phyloP scores from a whole-genome alignment of 371 early-diverging fungal species.

The Smittium mucronatum region DNA sequence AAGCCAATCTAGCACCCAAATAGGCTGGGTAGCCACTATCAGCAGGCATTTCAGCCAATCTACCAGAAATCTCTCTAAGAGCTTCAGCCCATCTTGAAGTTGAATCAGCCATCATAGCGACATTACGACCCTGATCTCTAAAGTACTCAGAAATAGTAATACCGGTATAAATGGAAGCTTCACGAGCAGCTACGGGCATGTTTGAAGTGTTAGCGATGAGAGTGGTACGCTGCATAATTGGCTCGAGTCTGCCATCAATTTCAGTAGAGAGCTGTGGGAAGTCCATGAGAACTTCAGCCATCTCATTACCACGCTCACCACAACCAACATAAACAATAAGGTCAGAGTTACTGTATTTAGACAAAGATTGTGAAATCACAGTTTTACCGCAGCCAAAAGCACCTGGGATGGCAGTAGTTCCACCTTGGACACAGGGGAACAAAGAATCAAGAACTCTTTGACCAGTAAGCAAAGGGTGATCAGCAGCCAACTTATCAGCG shows the following conservation, averaged over 20 bases:
- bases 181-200: slow-evolving; percentile 99
- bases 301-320: slow-evolving; percentile 99
- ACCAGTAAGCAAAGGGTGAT: slow-evolving; percentile 96
- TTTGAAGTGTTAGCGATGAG: slow-evolving; percentile 99
- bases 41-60: slow-evolving; percentile 99
- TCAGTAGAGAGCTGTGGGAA: slow-evolving; percentile 95
- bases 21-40: slow-evolving; percentile 99
- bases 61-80: slow-evolving; percentile 99
- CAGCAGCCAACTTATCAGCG: slow-evolving; percentile 91
- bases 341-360: slow-evolving; percentile 99
- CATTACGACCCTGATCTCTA: slow-evolving; percentile 99
- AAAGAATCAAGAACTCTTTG: slow-evolving; percentile 98
- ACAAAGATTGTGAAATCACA: slow-evolving; percentile 99
- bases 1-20: slow-evolving; percentile 97
- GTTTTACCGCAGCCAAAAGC: slow-evolving; percentile 99
- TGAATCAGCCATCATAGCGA: slow-evolving; percentile 99
- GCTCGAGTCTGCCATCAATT: slow-evolving; percentile 84
- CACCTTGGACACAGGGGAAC: slow-evolving; percentile 99
- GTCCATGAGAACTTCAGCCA: slow-evolving; percentile 99
- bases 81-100: slow-evolving; percentile 99
- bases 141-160: slow-evolving; percentile 99
- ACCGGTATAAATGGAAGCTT: slow-evolving; percentile 99
- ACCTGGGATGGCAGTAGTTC: slow-evolving; percentile 99
- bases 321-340: slow-evolving; percentile 99
- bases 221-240: slow-evolving; percentile 99